Evolutionary conservation across 768 basidiomycete genomes (phyloP), one percentile per base, ranked within the genome.

Genomic region (Suillus discolor): DNA sequence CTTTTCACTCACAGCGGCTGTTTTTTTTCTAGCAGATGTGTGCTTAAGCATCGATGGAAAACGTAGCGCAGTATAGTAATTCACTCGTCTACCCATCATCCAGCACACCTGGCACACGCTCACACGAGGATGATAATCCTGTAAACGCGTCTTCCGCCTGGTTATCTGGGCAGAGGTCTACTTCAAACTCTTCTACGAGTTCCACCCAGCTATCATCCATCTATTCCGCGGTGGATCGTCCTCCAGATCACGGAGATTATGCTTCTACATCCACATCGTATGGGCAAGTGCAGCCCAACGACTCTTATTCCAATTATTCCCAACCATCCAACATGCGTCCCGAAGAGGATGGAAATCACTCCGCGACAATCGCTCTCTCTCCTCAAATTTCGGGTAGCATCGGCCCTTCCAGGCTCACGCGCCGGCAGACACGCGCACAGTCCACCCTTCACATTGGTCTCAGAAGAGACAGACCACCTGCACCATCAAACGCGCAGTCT

Each of bases 341-440:
- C 23, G 72, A 74, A 66, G 72, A 76, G 12, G 68, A 69, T 68
- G 69, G 73, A 53, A 73, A 71, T 55, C 66, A 72, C 64, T 62
- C 71, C 63, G 63, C 62, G 64, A 60, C 68, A 49, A 65, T 78
- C 66, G 59, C 66, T 28, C 78, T 82, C 60, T 65, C 71, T 44
- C 63, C 75, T 4, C 85, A 85, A 75, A 76, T 85, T 45, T 78
- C 83, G 15, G 77, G 84, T 38, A 85, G 80, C 76, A 82, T 85
- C 67, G 87, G 86, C 0, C 86, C 87, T 57, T 76, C 77, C 66
- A 84, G 87, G 66, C 75, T 79, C 60, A 81, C 82, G 47, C 82
- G 86, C 49, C 77, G 83, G 47, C 83, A 82, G 69, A 78, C 75
- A 74, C 78, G 78, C 71, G 74, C 73, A 25, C 73, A 74, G 41